phyloP scores from a whole-genome alignment of 1,284 basidiomycete species.

The Malassezia equina region DNA sequence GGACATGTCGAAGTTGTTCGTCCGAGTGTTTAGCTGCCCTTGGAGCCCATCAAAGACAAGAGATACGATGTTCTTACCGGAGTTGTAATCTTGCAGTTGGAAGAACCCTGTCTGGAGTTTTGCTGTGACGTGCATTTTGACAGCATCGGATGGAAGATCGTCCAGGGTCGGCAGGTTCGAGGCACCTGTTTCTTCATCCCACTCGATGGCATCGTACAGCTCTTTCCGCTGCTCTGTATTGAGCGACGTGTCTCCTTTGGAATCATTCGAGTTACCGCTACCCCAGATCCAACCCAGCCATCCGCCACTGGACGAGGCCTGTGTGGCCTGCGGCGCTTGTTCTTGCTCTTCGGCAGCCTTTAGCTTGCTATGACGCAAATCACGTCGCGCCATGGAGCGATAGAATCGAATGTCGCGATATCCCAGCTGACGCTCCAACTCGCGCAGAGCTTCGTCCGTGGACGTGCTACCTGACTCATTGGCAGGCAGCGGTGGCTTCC shows the following conservation, averaged over 20 bases:
- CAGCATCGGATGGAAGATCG: slow-evolving; percentile 63
- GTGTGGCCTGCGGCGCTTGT: slow-evolving; percentile 55
- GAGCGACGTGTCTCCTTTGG: slow-evolving; percentile 54
- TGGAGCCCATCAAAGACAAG: slow-evolving; percentile 80
- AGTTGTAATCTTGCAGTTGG: slow-evolving; percentile 31
- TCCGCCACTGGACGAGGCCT: slow-evolving; percentile 21
- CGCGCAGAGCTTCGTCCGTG: slow-evolving; percentile 51
- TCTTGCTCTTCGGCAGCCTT: neutral
- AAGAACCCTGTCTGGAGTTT: slow-evolving; percentile 42
- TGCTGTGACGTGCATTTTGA: slow-evolving; percentile 67
- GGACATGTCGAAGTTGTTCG: slow-evolving; percentile 72
- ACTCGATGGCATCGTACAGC: slow-evolving; percentile 87
- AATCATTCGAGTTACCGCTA: slow-evolving; percentile 6
- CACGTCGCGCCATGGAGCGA: slow-evolving; percentile 83
- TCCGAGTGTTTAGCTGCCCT: slow-evolving; percentile 73
- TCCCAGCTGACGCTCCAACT: slow-evolving; percentile 69
- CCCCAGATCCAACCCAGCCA: slow-evolving; percentile 47
- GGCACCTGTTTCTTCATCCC: slow-evolving; percentile 54
- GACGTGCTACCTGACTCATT: neutral
- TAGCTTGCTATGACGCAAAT: slow-evolving; percentile 65
- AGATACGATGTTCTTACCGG: slow-evolving; percentile 63
- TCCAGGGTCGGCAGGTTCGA: slow-evolving; percentile 26
- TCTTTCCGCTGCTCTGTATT: slow-evolving; percentile 87
- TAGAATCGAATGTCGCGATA: slow-evolving; percentile 98
- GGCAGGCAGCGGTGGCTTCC: neutral